A percentile compares a stretch with the other conserved stretches of the same genome.
Evolutionary conservation across 306 rosid species (phyloP).

Genomic region (Castanea sativa): DNA sequence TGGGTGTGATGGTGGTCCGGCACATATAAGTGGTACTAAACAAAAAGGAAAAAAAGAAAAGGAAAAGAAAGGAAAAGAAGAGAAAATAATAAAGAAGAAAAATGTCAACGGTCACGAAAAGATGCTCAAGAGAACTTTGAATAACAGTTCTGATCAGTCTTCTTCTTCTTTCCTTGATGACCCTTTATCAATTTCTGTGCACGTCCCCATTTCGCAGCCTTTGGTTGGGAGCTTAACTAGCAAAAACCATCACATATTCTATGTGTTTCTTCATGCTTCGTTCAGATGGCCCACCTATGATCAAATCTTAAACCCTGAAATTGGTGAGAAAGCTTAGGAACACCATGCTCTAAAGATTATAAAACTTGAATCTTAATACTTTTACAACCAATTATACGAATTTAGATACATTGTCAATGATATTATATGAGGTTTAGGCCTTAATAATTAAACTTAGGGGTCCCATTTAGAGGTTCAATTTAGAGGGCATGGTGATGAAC

Average conservation of each 20-base stretch:
- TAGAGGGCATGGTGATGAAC: neutral
- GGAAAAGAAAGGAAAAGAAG: constrained; percentile 19
- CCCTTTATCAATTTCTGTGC: constrained; percentile 90
- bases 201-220: constrained; percentile 46
- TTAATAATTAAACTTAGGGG: too few relatives aligned
- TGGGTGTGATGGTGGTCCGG: constrained; percentile 86
- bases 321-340: too few relatives aligned
- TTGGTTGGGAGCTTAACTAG: constrained; percentile 30
- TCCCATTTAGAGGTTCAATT: too few relatives aligned
- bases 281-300: constrained; percentile 7
- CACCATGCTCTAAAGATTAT: too few relatives aligned
- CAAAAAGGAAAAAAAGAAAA: constrained; percentile 44
- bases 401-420: too few relatives aligned
- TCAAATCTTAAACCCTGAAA: neutral
- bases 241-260: constrained; percentile 29
- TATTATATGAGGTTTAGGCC: too few relatives aligned
- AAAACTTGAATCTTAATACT: too few relatives aligned
- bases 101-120: constrained; percentile 79
- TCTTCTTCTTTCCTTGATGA: constrained; percentile 42
- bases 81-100: constrained; percentile 4
- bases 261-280: neutral
- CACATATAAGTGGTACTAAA: constrained; percentile 41
- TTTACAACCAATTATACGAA: too few relatives aligned
- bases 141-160: constrained; percentile 41
- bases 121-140: constrained; percentile 50